phyloP scores from a whole-genome alignment of 495 filamentous ascomycete species.

The Melanomma pulvis-pyrius region DNA sequence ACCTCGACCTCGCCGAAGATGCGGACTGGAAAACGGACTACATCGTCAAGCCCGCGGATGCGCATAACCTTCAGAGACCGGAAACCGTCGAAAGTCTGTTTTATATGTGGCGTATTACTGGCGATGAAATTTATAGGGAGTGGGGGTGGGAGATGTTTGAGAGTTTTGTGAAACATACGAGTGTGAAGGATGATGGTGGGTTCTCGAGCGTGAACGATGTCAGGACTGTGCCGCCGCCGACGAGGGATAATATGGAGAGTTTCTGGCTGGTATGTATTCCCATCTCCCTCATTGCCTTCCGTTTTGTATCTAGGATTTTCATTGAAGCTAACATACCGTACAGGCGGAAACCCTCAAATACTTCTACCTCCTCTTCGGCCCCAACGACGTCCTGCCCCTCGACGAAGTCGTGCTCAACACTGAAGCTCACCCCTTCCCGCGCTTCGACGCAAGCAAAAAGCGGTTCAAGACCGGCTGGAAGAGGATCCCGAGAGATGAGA shows the following conservation, averaged over 20 bases:
- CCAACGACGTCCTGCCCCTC: slow-evolving; percentile 78
- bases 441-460: slow-evolving; percentile 76
- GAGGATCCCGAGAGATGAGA: slow-evolving; percentile 60
- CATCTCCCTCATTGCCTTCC: slow-evolving; percentile 1
- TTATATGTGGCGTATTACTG: slow-evolving; percentile 98
- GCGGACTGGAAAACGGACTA: slow-evolving; percentile 74
- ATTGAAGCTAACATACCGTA: not conserved
- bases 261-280: slow-evolving; percentile 66
- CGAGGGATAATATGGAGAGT: slow-evolving; percentile 50
- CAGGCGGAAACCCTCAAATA: slow-evolving; percentile 98
- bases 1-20: slow-evolving; percentile 54
- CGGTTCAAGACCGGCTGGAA: slow-evolving; percentile 83
- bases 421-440: slow-evolving; percentile 88
- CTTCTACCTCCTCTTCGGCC: slow-evolving; percentile 91
- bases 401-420: slow-evolving; percentile 91
- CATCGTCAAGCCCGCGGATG: slow-evolving; percentile 71
- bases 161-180: slow-evolving; percentile 80
- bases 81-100: slow-evolving; percentile 94
- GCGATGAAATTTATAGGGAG: slow-evolving; percentile 83
- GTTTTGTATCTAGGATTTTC: not conserved
- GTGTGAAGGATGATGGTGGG: slow-evolving; percentile 67
- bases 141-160: slow-evolving; percentile 99
- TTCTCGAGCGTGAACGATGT: slow-evolving; percentile 84
- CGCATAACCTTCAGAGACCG: slow-evolving; percentile 92
- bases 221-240: slow-evolving; percentile 43